A percentile compares a stretch with the other conserved stretches of the same genome.
phyloP scores from a whole-genome alignment of 495 filamentous ascomycete species.

The Penicillium waksmanii region DNA sequence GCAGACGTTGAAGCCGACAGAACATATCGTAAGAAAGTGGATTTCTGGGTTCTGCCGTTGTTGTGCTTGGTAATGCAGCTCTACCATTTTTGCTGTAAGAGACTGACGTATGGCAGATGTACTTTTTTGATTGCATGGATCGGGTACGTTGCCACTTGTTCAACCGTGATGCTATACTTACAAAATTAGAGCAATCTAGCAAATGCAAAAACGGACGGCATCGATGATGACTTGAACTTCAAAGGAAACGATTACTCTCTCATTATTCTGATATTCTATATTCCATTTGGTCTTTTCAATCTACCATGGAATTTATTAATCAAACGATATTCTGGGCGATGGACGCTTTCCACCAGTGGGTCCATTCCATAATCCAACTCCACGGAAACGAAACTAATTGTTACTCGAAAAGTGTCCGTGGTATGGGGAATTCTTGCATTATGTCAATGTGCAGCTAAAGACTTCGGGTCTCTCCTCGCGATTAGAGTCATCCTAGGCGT shows the following conservation, averaged over 20 bases:
- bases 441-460: conserved; percentile 48
- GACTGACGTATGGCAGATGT: conserved; percentile 45
- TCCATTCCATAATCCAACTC: conserved; percentile 51
- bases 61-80: conserved; percentile 31
- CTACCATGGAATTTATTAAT: conserved; percentile 62
- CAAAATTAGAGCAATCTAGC: conserved; percentile 51
- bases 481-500: conserved; percentile 49
- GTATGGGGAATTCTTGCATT: conserved; percentile 50
- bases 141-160: conserved; percentile 47
- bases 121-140: conserved; percentile 63
- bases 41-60: conserved; percentile 36
- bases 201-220: conserved; percentile 69
- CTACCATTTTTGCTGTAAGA: background rate
- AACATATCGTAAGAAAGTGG: conserved; percentile 33
- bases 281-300: conserved; percentile 71
- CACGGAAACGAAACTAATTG: background rate
- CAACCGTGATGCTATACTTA: conserved; percentile 19
- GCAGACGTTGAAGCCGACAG: conserved; percentile 31
- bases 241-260: conserved; percentile 66
- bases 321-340: conserved; percentile 56
- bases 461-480: conserved; percentile 58
- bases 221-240: conserved; percentile 55
- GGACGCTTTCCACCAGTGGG: conserved; percentile 47
- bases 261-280: conserved; percentile 70
- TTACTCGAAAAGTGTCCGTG: conserved; percentile 45